These are phyloP conservation scores for Phytopythium helicoides DNA, from an alignment of 352 stramenopile genomes.

Conservation along the genomic window DNA sequence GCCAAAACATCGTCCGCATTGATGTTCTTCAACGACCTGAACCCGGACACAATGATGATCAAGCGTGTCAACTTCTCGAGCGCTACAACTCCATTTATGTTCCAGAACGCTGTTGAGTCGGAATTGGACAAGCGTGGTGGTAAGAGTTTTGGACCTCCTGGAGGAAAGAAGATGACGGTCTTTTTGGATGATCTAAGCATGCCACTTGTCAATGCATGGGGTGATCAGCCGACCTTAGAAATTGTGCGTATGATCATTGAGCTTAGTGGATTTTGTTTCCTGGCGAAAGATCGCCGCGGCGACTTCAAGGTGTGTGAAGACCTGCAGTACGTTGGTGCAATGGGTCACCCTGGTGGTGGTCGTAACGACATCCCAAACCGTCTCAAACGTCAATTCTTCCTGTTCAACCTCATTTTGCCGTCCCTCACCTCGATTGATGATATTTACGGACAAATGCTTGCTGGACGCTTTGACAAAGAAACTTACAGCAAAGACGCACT, in stretches of 20 bases:
- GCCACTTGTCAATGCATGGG: slow-evolving; percentile 98
- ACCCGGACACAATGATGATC: slow-evolving; percentile 93
- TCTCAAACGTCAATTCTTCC: slow-evolving; percentile 99
- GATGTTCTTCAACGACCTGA: slow-evolving; percentile 97
- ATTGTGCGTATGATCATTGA: slow-evolving; percentile 98
- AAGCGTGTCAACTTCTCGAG: slow-evolving; percentile 99
- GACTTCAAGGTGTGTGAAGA: slow-evolving; percentile 99
- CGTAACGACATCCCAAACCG: slow-evolving; percentile 99
- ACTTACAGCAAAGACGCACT: slow-evolving; percentile 83
- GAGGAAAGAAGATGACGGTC: slow-evolving; percentile 98
- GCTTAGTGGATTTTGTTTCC: slow-evolving; percentile 96
- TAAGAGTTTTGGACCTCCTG: slow-evolving; percentile 97
- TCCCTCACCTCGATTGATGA: slow-evolving; percentile 98
- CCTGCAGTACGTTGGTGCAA: slow-evolving; percentile 97
- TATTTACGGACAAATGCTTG: slow-evolving; percentile 99
- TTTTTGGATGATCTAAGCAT: slow-evolving; percentile 98
- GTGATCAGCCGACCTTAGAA: slow-evolving; percentile 97
- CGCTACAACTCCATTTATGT: slow-evolving; percentile 97
- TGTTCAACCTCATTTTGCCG: slow-evolving; percentile 98
- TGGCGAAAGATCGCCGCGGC: slow-evolving; percentile 97
- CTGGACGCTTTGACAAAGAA: slow-evolving; percentile 91
- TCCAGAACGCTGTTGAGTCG: slow-evolving; percentile 97
- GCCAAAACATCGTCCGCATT: slow-evolving; percentile 97
- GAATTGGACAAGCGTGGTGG: slow-evolving; percentile 98
- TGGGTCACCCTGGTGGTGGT: slow-evolving; percentile 96